These are phyloP conservation scores for Hypericum perforatum DNA, from an alignment of 345 rosid species.

Conservation along the genomic window DNA sequence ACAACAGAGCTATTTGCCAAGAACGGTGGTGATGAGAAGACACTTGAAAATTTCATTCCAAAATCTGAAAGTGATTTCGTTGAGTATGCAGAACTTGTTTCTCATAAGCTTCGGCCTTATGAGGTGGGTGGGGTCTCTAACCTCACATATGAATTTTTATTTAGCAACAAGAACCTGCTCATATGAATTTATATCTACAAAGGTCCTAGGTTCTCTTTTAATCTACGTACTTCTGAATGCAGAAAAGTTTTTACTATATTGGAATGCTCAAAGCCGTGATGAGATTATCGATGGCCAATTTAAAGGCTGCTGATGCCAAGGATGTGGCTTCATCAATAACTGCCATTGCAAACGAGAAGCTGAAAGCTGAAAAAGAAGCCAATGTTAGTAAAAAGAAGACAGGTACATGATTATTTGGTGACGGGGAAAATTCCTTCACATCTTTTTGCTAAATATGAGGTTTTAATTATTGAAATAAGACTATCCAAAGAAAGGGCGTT, in stretches of 20 bases:
- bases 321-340: conserved; percentile 74
- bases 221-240: conserved; percentile 16
- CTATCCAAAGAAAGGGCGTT: no score
- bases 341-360: conserved; percentile 84
- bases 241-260: conserved; percentile 81
- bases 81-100: conserved; percentile 87
- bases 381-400: conserved; percentile 63
- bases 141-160: no score
- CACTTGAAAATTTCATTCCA: conserved; percentile 66
- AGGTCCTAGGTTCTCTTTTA: conserved; percentile 8
- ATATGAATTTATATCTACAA: neutral
- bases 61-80: conserved; percentile 82
- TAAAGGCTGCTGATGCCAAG: conserved; percentile 86
- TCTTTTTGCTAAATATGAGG: neutral
- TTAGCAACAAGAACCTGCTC: no score
- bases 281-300: conserved; percentile 56
- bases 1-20: conserved; percentile 63
- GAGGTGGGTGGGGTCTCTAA: conserved; percentile 40
- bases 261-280: conserved; percentile 68
- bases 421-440: no score
- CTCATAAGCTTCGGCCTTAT: conserved; percentile 53
- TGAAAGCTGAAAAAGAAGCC: conserved; percentile 85
- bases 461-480: no score
- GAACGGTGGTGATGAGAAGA: conserved; percentile 55
- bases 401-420: conserved; percentile 25